Base-by-base conservation (phyloP, 495 filamentous ascomycete genomes). In the Aspergillus olivimuriae region DNA sequence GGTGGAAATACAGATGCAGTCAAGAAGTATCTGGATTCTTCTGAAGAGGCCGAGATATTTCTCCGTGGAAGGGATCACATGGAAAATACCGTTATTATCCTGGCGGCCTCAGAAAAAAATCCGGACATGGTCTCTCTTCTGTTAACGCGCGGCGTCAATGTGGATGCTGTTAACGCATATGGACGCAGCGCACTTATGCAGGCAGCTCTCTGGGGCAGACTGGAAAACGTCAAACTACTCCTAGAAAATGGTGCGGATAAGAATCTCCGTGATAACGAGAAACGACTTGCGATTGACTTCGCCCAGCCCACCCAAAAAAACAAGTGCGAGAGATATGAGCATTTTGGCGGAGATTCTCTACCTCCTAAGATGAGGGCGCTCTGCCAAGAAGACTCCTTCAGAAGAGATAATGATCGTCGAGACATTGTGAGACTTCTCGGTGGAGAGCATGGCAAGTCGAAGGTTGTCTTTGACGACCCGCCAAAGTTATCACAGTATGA, bases 101-200 rank as follows among this genome's bases (percentile, higher is more conserved):
- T 39, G 16, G 43, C 43, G 14, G 32, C 48, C 1, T 14, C 17
- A 7, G 34, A 43, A 20, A 4, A 34, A 19, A 43, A 17, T 20
- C 12, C 48, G 9, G 26, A 21, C 2, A 51, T 51, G 26, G 33
- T 51, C 10, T 34, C 24, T 2, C 41, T 50, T 28, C 43, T 51
- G 6, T 14, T 51, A 9, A 15, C 43, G 14, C 31, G 35, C 24
- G 20, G 34, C 9, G 39, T 34, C 15, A n/a, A 47, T 17, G 38
- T 51, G 20, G 43, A 51, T 40, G 17, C 39, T 24, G 19, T 34
- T 10, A 30, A 46, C 19, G 39, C 34, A 20, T 12, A 38, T 26
- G 39, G 39, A 39, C 18, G 44, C 12, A 52, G 20, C 11, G 34
- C 49, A 14, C 41, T 52, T 15, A 52, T 52, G 39, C 39, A 47